Conservation (phyloP, 2,329 filamentous ascomycete species). For the Thelonectria olida region DNA sequence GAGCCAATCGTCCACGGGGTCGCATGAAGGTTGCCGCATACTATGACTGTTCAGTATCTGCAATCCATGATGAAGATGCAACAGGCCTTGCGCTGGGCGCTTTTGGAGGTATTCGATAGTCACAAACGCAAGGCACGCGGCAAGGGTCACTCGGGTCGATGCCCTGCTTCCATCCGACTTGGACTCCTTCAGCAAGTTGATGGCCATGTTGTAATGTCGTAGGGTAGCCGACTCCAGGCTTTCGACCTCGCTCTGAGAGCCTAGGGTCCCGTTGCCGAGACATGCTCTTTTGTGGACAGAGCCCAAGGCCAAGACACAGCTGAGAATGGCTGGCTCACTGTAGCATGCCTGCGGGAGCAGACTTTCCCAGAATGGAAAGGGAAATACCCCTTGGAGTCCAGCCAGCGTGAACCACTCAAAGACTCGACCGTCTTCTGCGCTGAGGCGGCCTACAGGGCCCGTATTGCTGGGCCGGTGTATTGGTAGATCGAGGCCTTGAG, state of each 20-base stretch:
- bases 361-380: slow-evolving; percentile 12
- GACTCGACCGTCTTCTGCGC: neutral
- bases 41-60: neutral
- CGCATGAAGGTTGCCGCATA: neutral
- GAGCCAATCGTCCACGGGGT: slow-evolving; percentile 10
- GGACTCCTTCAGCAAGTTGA: slow-evolving; percentile 5
- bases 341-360: slow-evolving; percentile 8
- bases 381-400: slow-evolving; percentile 8
- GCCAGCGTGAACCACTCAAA: slow-evolving; percentile 7
- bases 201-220: slow-evolving; percentile 2
- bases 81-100: neutral
- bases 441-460: slow-evolving; percentile 5
- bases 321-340: slow-evolving; percentile 5
- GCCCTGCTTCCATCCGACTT: neutral
- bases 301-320: slow-evolving; percentile 14
- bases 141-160: neutral
- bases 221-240: neutral
- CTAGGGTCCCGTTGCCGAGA: neutral
- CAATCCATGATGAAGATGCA: slow-evolving; percentile 8
- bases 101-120: slow-evolving; percentile 9
- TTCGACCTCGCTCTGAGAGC: neutral
- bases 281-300: slow-evolving; percentile 6
- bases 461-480: neutral
- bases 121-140: slow-evolving; percentile 7
- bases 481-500: neutral